Base-by-base conservation (phyloP, 345 rosid genomes). In the Cochlearia excelsa region DNA sequence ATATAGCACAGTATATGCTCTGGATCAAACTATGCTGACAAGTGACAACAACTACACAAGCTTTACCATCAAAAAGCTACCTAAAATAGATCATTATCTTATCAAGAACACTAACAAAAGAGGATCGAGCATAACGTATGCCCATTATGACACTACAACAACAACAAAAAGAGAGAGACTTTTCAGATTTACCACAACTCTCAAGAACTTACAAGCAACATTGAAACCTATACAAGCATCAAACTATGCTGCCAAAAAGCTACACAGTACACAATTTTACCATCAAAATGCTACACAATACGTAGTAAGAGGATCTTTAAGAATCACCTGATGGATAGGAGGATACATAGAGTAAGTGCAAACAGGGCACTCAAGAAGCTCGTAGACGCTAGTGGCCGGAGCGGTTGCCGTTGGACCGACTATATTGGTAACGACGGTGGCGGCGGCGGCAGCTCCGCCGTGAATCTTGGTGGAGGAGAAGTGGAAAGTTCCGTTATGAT, bases 311-410 rank as follows among this genome's bases (percentile, higher is more conserved):
- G 23, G 23, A 16, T 16, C 23, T 16, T 16, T 16, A 16, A 53
- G 16, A 44, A 37, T 50, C 28, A 93, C 99, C 99, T 94, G 99
- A 69, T 94, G 97, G 67, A 94, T 94, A 47, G 99, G 97, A 58
- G 99, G 99, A 59, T 90, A 90, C 99, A 94, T 94, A 46, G 97
- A 94, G 66, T 83, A 85, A 66, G 99, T 87, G 63, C 99, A 94
- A 51, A 94, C 99, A 33, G 99, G 99, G 74, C 99, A 94, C 57
- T 94, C 99, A 0, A 94, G 86, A 75, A 94, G 75, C 74, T 94
- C 99, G 54, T 90, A 95, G 53, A 94, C 97, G 73, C 97, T 84
- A 51, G 87, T 86, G 30, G 98, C 84, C 16, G 90, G 95, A 54
- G 88, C 78, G 47, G 77, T 78, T 38, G 82, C 82, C 1, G 87